Conservation (phyloP, 106 monocot species). For the Posidonia australis region DNA sequence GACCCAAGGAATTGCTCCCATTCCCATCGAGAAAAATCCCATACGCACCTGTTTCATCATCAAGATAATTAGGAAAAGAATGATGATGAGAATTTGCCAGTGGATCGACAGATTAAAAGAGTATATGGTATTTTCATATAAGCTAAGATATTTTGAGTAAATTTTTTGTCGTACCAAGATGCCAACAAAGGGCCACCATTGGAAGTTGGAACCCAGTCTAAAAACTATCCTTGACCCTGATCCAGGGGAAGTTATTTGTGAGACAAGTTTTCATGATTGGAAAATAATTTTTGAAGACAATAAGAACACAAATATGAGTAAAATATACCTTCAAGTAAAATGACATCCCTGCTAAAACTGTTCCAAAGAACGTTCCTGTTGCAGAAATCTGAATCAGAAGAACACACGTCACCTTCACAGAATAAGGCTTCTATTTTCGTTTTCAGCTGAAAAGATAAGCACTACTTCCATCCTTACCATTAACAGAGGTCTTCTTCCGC, state of each 20-base stretch:
- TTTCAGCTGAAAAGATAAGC: neutral
- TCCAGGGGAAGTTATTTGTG: neutral
- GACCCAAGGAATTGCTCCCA: slow-evolving; percentile 84
- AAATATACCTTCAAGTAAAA: slow-evolving; percentile 54
- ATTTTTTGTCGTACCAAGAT: slow-evolving; percentile 36
- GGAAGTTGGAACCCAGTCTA: slow-evolving; percentile 33
- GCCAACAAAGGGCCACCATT: slow-evolving; percentile 40
- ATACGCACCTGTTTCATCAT: slow-evolving; percentile 32
- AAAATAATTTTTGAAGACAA: too few relatives aligned
- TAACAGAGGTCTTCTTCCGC: slow-evolving; percentile 68
- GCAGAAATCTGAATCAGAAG: slow-evolving; percentile 48
- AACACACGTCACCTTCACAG: neutral
- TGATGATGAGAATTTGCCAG: neutral
- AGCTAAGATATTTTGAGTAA: neutral
- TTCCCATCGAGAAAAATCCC: slow-evolving; percentile 57
- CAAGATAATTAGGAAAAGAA: neutral
- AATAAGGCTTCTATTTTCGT: neutral
- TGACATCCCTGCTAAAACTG: slow-evolving; percentile 41
- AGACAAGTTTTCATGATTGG: too few relatives aligned
- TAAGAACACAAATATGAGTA: neutral
- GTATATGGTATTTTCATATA: neutral
- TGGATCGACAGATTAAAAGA: neutral
- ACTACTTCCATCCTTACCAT: slow-evolving; percentile 25
- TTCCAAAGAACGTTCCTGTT: slow-evolving; percentile 60
- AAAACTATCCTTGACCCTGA: slow-evolving; percentile 32